Percentiles rank a stretch among this genome's conserved stretches.
Evolutionary conservation across 306 rosid species (phyloP).

Genomic region (Quillaja saponaria): DNA sequence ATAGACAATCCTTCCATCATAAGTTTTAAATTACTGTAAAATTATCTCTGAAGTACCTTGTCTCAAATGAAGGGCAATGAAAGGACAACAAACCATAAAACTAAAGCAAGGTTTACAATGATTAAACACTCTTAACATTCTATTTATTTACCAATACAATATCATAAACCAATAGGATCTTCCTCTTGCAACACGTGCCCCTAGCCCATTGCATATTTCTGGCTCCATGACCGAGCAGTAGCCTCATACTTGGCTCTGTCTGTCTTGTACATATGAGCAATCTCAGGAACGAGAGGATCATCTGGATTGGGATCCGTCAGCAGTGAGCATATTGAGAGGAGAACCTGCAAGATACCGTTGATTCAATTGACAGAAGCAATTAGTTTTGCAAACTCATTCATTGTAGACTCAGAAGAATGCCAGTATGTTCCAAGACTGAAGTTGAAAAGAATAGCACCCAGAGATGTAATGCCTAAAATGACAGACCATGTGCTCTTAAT

Average conservation of each 20-base stretch:
- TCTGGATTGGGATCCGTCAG: conserved; percentile 70
- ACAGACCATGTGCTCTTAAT: too few relatives aligned
- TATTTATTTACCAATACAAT: conserved; percentile 45
- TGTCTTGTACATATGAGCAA: conserved; percentile 60
- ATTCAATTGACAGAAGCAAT: neutral
- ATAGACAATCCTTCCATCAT: neutral
- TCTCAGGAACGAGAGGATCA: conserved; percentile 69
- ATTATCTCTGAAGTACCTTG: neutral
- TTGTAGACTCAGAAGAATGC: neutral
- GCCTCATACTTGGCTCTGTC: conserved; percentile 56
- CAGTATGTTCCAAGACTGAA: neutral
- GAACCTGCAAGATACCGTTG: conserved; percentile 46
- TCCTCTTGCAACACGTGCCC: conserved; percentile 13
- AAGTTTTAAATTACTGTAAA: neutral
- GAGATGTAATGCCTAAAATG: neutral
- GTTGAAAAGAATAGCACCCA: neutral
- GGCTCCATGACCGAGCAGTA: conserved; percentile 64
- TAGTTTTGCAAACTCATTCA: neutral
- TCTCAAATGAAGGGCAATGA: neutral
- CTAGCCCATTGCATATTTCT: conserved; percentile 68
- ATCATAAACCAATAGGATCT: conserved; percentile 16
- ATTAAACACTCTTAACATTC: conserved; percentile 14
- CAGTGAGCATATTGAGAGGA: conserved; percentile 64
- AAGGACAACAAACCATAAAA: neutral
- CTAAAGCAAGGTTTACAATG: conserved; percentile 17